phyloP scores from a whole-genome alignment of 2,329 filamentous ascomycete genomes.

The Talaromyces rugulosus region DNA sequence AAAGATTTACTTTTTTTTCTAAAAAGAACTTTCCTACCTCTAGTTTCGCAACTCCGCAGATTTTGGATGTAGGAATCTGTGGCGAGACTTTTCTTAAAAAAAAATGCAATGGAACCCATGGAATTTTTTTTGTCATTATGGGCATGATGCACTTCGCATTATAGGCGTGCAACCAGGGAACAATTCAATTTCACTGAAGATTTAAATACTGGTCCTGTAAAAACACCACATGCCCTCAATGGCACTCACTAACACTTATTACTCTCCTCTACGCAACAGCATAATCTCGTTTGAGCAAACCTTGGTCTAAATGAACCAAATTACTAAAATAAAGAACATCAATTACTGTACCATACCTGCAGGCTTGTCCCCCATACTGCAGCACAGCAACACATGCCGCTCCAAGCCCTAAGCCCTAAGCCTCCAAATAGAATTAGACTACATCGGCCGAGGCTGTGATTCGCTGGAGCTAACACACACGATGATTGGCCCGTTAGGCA shows the following conservation, averaged over 20 bases:
- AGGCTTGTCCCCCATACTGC: too few species aligned
- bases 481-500: neutral
- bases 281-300: neutral
- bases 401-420: conserved; percentile 12
- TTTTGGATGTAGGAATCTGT: conserved; percentile 26
- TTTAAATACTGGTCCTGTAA: neutral
- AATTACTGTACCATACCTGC: neutral
- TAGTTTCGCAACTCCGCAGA: conserved; percentile 24
- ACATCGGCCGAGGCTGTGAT: neutral
- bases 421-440: conserved; percentile 1
- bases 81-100: conserved; percentile 26
- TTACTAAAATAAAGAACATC: neutral
- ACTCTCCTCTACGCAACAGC: neutral
- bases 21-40: conserved; percentile 21
- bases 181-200: neutral
- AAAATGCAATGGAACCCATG: conserved; percentile 26
- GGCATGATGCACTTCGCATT: neutral
- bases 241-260: neutral
- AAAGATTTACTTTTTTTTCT: conserved; percentile 12
- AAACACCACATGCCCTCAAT: neutral
- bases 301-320: neutral
- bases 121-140: conserved; percentile 20
- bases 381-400: neutral
- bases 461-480: neutral
- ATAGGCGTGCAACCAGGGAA: neutral